phyloP scores from a whole-genome alignment of 225 moss, liverwort and hornwort genomes.

The Marchantia polymorpha region DNA sequence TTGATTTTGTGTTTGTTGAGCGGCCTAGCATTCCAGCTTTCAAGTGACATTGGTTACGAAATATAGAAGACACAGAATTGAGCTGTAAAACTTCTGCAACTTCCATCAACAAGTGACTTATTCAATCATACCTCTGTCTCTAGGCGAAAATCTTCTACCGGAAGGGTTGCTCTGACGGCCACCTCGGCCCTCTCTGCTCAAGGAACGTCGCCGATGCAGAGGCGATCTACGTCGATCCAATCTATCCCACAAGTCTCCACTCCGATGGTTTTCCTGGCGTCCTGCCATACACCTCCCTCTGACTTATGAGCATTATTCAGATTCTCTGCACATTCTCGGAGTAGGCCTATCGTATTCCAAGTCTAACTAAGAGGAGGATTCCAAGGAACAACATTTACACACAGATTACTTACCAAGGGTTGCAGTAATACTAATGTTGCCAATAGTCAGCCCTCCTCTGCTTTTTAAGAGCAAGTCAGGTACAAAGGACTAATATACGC shows the following conservation, averaged over 20 bases:
- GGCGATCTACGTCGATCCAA: conserved; percentile 49
- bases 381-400: conserved; percentile 28
- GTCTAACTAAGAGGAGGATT: conserved; percentile 33
- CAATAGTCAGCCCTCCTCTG: conserved; percentile 50
- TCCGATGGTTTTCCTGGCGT: conserved; percentile 51
- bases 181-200: conserved; percentile 49
- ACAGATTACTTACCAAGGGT: conserved; percentile 43
- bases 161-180: conserved; percentile 42
- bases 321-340: neutral
- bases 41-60: neutral
- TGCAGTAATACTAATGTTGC: conserved; percentile 49
- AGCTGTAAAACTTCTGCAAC: neutral
- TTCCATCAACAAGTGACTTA: neutral
- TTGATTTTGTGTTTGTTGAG: neutral
- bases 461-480: conserved; percentile 45
- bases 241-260: conserved; percentile 56
- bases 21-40: neutral
- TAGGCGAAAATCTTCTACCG: conserved; percentile 50
- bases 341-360: conserved; percentile 24
- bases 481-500: conserved; percentile 47
- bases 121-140: conserved; percentile 44
- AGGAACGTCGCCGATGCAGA: conserved; percentile 45
- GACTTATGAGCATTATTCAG: neutral
- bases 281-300: conserved; percentile 35
- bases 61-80: neutral